Base-by-base conservation (phyloP, 352 stramenopile genomes). In the Phytophthora pisi region DNA sequence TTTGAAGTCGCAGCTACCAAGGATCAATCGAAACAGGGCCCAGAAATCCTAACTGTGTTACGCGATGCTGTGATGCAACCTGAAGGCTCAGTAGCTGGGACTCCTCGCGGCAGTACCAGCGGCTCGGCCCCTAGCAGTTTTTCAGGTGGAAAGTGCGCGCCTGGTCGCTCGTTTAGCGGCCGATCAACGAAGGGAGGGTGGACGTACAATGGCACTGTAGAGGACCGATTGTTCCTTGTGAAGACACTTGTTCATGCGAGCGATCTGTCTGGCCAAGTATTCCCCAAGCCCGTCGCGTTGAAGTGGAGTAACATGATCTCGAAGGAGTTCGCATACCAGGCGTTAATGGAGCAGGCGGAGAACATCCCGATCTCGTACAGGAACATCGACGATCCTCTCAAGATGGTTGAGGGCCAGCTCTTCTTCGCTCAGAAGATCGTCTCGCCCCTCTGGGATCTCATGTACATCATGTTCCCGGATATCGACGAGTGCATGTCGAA, bases 221-320 rank as follows among this genome's bases (percentile, higher is more conserved):
- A 96, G 9, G 85, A 97, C 51, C 81, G 92, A 6, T 71, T 96
- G 15, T 95, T 96, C 55, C 66, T 98, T 20, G 86, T 95, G 4
- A 92, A 90, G 54, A 80, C 84, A 3, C 74, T 97, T 13, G 85
- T 97, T 26, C 91, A 97, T 67, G 84, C 88, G 5, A 95, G 85
- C 43, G 91, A 97, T 64, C 54, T 97, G 47, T 90, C 79, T 5
- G 91, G 87, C 1, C 90, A 97, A 72, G 82, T 92, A 18, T 96
- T 93, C 61, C 81, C 91, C 1, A 96, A 90, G 57, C 86, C 87
- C 5, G 81, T 98, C 4, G 92, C 93, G 38, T 77, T 93, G 51
- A 95, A 96, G 64, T 97, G 93, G 89, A 95, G 87, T 60, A 92
- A 95, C 64, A 90, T 95, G 79, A 94, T 97, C 46, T 84, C 89